Conservation (phyloP, 441 rosid genomes). For the Jatropha podagrica region DNA sequence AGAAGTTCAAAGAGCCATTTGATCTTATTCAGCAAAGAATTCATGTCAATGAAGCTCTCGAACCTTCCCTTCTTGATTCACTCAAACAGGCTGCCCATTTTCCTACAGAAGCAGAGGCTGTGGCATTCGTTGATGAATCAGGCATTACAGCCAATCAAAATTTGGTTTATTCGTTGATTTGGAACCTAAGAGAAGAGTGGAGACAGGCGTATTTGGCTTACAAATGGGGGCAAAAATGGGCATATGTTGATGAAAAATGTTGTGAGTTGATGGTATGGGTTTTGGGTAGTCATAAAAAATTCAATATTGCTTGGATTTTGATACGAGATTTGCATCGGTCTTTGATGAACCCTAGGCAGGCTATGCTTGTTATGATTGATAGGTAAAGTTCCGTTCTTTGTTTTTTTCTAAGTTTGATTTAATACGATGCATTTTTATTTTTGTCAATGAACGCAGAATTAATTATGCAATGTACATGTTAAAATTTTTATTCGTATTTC, state of each 20-base stretch:
- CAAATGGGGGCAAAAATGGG: constrained; percentile 68
- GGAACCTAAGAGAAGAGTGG: constrained; percentile 69
- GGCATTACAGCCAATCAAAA: constrained; percentile 40
- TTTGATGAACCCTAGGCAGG: constrained; percentile 45
- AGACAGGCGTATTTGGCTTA: constrained; percentile 62
- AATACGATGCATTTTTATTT: neutral
- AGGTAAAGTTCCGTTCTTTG: constrained; percentile 40
- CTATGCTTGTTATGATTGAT: constrained; percentile 83
- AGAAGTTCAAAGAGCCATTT: constrained; percentile 25
- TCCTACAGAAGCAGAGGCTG: constrained; percentile 53
- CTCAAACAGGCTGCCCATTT: constrained; percentile 44
- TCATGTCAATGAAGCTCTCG: constrained; percentile 19
- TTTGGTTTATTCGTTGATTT: constrained; percentile 56
- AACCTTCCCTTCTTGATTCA: constrained; percentile 31
- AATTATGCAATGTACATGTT: neutral
- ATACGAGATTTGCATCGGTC: constrained; percentile 60
- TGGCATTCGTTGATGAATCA: constrained; percentile 48
- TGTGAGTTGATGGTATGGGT: constrained; percentile 63
- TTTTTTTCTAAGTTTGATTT: constrained; percentile 2
- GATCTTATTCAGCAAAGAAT: constrained; percentile 18
- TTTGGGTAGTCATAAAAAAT: constrained; percentile 68
- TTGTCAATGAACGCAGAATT: neutral
- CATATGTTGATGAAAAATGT: constrained; percentile 46
- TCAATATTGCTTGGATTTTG: constrained; percentile 76
- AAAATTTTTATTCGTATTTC: neutral